Conservation (phyloP, 805 yeast species). For the Yarrowia keelungensis region DNA sequence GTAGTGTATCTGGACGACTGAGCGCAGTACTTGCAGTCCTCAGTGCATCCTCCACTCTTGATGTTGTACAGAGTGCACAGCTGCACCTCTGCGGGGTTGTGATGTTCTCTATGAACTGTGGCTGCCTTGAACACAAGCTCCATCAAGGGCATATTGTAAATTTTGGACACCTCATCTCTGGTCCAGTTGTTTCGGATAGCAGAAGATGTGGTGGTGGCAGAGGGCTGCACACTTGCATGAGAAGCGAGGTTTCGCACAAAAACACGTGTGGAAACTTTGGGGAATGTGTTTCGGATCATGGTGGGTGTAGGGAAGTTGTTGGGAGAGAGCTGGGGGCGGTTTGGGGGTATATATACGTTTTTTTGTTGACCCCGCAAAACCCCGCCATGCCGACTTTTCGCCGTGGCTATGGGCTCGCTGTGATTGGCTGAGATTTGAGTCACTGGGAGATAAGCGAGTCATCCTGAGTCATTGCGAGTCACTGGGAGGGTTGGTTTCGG, state of each 20-base stretch:
- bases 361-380: constrained; percentile 31
- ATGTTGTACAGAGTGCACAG: constrained; percentile 76
- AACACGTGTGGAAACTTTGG: background rate
- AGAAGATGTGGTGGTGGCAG: constrained; percentile 3
- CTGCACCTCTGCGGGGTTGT: constrained; percentile 74
- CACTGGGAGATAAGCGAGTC: constrained; percentile 7
- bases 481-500: background rate
- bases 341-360: constrained; percentile 11
- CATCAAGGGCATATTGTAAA: constrained; percentile 70
- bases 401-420: background rate
- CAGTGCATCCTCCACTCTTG: constrained; percentile 82
- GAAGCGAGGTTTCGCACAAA: constrained; percentile 18
- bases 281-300: constrained; percentile 5
- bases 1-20: constrained; percentile 72
- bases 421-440: constrained; percentile 16
- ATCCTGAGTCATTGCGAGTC: constrained; percentile 8
- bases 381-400: constrained; percentile 12
- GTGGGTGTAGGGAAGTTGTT: background rate
- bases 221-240: constrained; percentile 19
- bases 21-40: constrained; percentile 82
- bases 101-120: constrained; percentile 68
- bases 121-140: constrained; percentile 68
- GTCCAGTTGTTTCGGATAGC: constrained; percentile 57
- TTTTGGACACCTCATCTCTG: constrained; percentile 61
- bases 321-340: background rate